These are phyloP conservation scores for Gypsophila paniculata DNA, from an alignment of 179 eudicot species.

Conservation along the genomic window DNA sequence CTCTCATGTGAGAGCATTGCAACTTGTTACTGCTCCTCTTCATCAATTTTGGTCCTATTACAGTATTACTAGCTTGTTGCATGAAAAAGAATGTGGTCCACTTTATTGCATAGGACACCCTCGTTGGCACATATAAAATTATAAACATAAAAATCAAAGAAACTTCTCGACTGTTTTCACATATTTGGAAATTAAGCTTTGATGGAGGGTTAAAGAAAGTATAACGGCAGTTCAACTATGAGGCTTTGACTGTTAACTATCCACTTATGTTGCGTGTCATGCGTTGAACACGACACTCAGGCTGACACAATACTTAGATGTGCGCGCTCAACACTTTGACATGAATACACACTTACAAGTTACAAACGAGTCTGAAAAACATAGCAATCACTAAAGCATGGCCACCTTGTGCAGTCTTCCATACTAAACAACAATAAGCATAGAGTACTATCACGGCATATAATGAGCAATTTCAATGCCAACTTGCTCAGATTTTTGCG, in stretches of 20 bases:
- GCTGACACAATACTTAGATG: too few species aligned
- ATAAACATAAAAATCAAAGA: background rate
- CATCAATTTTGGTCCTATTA: too few species aligned
- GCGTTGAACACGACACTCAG: too few species aligned
- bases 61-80: background rate
- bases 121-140: background rate
- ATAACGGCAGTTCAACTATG: too few species aligned
- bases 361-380: too few species aligned
- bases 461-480: background rate
- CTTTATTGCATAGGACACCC: background rate
- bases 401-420: too few species aligned
- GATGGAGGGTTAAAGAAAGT: background rate
- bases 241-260: too few species aligned
- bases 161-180: background rate
- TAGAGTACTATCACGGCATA: background rate
- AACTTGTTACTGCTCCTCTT: background rate
- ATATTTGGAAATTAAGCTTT: background rate
- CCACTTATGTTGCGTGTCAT: too few species aligned
- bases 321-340: too few species aligned
- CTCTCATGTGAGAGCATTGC: background rate
- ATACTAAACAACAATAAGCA: too few species aligned
- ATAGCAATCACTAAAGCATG: too few species aligned
- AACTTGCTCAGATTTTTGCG: background rate
- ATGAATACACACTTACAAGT: too few species aligned
- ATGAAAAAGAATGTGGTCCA: background rate